phyloP scores from a whole-genome alignment of 768 basidiomycete genomes.

The Lactifluus pinguis region DNA sequence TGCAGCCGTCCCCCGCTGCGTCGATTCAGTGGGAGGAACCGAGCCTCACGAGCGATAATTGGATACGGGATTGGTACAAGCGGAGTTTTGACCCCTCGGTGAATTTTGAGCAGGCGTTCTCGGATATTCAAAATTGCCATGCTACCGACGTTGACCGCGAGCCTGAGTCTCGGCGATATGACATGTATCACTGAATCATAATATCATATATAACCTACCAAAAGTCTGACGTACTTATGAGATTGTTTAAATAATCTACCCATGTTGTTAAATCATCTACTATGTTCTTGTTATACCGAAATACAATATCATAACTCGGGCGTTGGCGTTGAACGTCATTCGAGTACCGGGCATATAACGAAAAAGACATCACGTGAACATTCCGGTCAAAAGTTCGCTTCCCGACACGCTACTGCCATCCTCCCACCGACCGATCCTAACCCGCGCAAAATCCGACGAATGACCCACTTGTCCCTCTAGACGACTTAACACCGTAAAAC shows the following conservation, averaged over 20 bases:
- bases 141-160: too few species aligned
- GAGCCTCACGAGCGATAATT: neutral
- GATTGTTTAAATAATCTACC: too few species aligned
- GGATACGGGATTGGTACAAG: neutral
- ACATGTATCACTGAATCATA: too few species aligned
- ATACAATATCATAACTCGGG: too few species aligned
- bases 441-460: neutral
- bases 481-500: neutral
- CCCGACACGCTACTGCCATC: constrained; percentile 12
- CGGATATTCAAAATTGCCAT: neutral
- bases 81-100: neutral
- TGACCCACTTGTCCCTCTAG: neutral
- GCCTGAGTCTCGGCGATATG: too few species aligned
- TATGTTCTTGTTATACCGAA: neutral
- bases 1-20: neutral
- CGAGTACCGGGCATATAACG: too few species aligned
- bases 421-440: constrained; percentile 13
- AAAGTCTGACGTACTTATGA: too few species aligned
- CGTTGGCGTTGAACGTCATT: too few species aligned
- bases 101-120: neutral
- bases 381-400: constrained; percentile 1
- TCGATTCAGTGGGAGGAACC: neutral
- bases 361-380: constrained; percentile 6
- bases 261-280: neutral
- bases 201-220: too few species aligned